These are phyloP conservation scores for Ambispora gerdemannii DNA, from an alignment of 192 early-diverging fungal species.

Conservation along the genomic window DNA sequence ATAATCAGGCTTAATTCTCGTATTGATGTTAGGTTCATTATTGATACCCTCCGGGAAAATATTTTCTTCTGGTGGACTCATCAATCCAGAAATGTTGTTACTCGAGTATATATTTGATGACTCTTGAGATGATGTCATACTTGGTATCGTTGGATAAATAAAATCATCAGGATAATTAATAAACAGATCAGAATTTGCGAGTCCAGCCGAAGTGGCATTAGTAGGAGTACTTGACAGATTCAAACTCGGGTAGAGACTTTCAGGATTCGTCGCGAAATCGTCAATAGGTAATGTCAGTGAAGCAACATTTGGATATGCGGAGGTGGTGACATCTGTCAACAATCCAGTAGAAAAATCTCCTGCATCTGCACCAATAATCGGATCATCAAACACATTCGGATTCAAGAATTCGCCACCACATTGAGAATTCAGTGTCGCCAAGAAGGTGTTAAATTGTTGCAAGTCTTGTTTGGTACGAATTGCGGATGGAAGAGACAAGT, in stretches of 20 bases:
- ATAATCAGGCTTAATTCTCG: not conserved
- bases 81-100: not conserved
- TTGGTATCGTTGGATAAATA: not conserved
- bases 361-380: no score
- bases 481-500: conserved; percentile 26
- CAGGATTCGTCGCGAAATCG: not conserved
- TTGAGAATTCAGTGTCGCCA: conserved; percentile 33
- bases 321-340: not conserved
- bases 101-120: not conserved
- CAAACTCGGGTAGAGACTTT: not conserved
- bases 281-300: not conserved
- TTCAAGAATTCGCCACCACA: conserved; percentile 36
- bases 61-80: not conserved
- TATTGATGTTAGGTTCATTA: not conserved
- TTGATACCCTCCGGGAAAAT: not conserved
- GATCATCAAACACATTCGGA: conserved; percentile 26
- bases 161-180: not conserved
- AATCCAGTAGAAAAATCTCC: not conserved
- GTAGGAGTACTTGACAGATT: not conserved
- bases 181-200: not conserved
- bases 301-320: not conserved
- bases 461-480: conserved; percentile 34
- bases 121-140: not conserved
- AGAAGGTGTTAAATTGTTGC: conserved; percentile 36
- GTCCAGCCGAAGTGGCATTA: not conserved